Evolutionary conservation across 129 eudicot genomes (phyloP), one percentile per base, ranked within the genome.

Genomic region (Cynara cardunculus): DNA sequence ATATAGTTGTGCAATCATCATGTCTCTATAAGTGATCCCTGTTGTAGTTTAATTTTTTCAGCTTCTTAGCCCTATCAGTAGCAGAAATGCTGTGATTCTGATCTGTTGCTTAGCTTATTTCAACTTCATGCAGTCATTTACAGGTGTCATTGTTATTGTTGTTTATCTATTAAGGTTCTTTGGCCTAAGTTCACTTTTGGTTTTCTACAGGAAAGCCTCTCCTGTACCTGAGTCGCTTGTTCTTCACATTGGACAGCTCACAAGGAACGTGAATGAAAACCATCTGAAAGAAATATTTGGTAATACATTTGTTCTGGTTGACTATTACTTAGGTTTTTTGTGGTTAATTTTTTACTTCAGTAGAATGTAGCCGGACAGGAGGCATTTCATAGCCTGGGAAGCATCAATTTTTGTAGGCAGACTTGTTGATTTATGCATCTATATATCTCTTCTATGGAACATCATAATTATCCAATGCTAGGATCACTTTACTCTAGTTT

Each of bases 201-300:
- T 59, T 75, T 25, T 56, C 73, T 75, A 35, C 91, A 94, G 98
- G 95, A 94, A 94, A 86, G 79, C 85, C 35, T 90, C 98, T 73
- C 91, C 98, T 32, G 75, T 89, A 61, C 88, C 91, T 0, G 96
- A 91, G 81, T 91, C 98, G 1, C 95, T 88, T 83, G 97, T 88
- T 83, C 93, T 94, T 83, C 91, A 90, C 89, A 77, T 94, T 80
- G 95, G 91, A 61, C 95, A 91, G 84, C 97, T 95, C 73, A 95
- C 93, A 35, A 83, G 99, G 86, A 95, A 92, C 72, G 99, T 95
- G 73, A 95, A 92, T 69, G 99, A 95, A 81, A 90, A 89, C 74
- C 99, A 95, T 81, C 80, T 95, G 83, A 89, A 86, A 85, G 99
- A 95, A 81, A 95, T 95, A 75, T 95, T 95, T 72, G 91, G 99